Conservation (phyloP, 306 rosid genomes). For the Rubus idaeus region DNA sequence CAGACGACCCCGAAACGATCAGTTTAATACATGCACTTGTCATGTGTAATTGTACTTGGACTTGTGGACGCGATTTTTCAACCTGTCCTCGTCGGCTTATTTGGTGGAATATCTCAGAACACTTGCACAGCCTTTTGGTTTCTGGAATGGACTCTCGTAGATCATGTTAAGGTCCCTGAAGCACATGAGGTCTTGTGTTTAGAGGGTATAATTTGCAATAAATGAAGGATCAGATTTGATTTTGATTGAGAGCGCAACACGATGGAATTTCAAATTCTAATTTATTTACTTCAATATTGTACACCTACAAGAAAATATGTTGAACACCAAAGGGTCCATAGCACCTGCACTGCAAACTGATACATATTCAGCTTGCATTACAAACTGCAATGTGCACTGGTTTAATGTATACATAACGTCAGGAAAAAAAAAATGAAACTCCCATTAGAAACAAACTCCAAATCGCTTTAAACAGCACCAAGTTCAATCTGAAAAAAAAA, state of each 20-base stretch:
- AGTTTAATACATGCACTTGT: no score
- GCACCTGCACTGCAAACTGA: slow-evolving; percentile 3
- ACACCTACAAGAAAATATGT: slow-evolving; percentile 12
- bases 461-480: slow-evolving; percentile 20
- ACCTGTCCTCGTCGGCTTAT: no score
- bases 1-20: no score
- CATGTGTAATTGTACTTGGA: no score
- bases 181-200: no score
- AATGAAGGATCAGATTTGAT: neutral
- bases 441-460: slow-evolving; percentile 4
- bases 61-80: no score
- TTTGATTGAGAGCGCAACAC: neutral
- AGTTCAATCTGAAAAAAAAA: slow-evolving; percentile 29
- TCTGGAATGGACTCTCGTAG: no score
- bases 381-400: neutral
- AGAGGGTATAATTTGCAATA: neutral
- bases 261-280: neutral
- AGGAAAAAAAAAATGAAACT: neutral
- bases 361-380: neutral
- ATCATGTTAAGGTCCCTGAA: no score
- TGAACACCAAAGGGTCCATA: neutral
- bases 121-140: no score
- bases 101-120: no score
- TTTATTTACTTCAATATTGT: slow-evolving; percentile 15
- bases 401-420: neutral